A percentile compares a stretch with the other conserved stretches of the same genome.
These are phyloP conservation scores for Elongisporangium undulatum DNA, from an alignment of 352 stramenopile species.

Conservation along the genomic window DNA sequence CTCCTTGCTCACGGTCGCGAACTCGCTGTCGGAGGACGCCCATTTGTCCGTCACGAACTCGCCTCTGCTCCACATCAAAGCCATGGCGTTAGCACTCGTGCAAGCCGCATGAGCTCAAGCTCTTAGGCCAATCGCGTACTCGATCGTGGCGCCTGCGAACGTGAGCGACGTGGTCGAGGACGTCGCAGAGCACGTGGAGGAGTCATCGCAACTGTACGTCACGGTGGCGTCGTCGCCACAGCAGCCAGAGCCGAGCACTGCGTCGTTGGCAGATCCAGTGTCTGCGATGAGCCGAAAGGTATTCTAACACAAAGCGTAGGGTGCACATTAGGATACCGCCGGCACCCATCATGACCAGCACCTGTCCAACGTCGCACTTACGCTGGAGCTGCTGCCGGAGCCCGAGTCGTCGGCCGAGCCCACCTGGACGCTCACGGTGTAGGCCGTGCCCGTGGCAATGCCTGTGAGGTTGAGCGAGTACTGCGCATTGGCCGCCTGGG, in stretches of 20 bases:
- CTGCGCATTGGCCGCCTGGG: slow-evolving; percentile 17
- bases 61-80: slow-evolving; percentile 23
- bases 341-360: not conserved
- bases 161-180: slow-evolving; percentile 28
- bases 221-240: slow-evolving; percentile 37
- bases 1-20: slow-evolving; percentile 49
- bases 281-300: slow-evolving; percentile 74
- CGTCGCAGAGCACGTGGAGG: slow-evolving; percentile 40
- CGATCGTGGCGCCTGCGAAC: slow-evolving; percentile 62
- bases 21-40: slow-evolving; percentile 32
- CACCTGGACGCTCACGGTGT: slow-evolving; percentile 31
- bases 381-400: slow-evolving; percentile 14
- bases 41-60: slow-evolving; percentile 70
- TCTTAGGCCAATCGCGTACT: slow-evolving; percentile 23
- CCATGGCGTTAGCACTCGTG: slow-evolving; percentile 2
- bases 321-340: not conserved
- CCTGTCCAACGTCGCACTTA: slow-evolving; percentile 10
- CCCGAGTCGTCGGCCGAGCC: slow-evolving; percentile 18
- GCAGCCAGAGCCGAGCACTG: slow-evolving; percentile 56
- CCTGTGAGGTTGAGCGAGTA: slow-evolving; percentile 40
- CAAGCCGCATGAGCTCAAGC: not conserved
- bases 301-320: slow-evolving; percentile 24
- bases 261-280: slow-evolving; percentile 82
- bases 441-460: slow-evolving; percentile 40
- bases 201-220: slow-evolving; percentile 64